A percentile compares a stretch with the other conserved stretches of the same genome.
These are phyloP conservation scores for Leccinum boreale DNA, from an alignment of 768 basidiomycete genomes.

Conservation along the genomic window DNA sequence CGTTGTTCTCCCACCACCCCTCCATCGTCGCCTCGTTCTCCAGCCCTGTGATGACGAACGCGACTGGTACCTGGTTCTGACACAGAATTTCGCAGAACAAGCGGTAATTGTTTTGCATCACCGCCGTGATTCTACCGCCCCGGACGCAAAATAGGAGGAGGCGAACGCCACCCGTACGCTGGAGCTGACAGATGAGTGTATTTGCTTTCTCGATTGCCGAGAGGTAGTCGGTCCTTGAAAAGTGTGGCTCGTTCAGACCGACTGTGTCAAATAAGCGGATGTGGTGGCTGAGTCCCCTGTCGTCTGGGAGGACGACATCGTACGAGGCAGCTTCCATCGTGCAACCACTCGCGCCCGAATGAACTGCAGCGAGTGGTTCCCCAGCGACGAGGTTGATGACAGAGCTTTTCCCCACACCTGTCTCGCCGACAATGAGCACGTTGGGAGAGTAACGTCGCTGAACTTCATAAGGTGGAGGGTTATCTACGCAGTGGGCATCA, in stretches of 20 bases:
- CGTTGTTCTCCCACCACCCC: constrained; percentile 34
- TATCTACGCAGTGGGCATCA: constrained; percentile 4
- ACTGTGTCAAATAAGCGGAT: constrained; percentile 34
- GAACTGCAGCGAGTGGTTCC: constrained; percentile 22
- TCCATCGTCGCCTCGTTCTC: constrained; percentile 34
- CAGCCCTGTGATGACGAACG: constrained; percentile 30
- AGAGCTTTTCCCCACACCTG: constrained; percentile 38
- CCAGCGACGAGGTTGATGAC: constrained; percentile 39
- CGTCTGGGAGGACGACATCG: constrained; percentile 18
- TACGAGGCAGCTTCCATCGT: constrained; percentile 34
- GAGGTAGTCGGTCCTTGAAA: constrained; percentile 22
- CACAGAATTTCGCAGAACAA: constrained; percentile 31
- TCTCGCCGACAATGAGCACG: constrained; percentile 35
- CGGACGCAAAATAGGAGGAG: constrained; percentile 36
- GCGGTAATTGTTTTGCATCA: constrained; percentile 30
- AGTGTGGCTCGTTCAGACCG: constrained; percentile 29
- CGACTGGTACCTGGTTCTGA: constrained; percentile 30
- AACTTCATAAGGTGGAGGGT: constrained; percentile 17
- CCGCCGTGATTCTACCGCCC: constrained; percentile 29
- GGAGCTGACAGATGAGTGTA: constrained; percentile 34
- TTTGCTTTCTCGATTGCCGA: constrained; percentile 31
- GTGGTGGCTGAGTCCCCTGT: constrained; percentile 14
- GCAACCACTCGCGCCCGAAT: constrained; percentile 33
- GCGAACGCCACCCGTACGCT: constrained; percentile 28
- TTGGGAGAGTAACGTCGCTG: constrained; percentile 32